Evolutionary conservation across 176 grass and related monocot species (phyloP).

Genomic region (Puya raimondii): DNA sequence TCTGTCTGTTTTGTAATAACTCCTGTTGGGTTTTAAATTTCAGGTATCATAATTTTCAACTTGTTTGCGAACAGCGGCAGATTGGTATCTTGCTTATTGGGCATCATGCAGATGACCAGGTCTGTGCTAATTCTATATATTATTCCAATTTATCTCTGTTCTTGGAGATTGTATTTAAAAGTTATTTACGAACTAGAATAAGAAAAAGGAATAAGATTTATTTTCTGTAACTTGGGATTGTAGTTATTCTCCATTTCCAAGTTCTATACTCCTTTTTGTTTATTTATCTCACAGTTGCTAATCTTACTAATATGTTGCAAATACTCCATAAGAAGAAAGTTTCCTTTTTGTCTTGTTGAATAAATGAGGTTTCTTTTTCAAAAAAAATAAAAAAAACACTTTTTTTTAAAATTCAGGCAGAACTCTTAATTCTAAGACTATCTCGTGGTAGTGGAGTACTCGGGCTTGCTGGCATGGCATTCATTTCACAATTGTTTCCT

Average conservation of each 20-base stretch:
- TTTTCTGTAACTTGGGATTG: no score
- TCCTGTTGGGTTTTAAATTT: slow-evolving; percentile 24
- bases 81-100: slow-evolving; percentile 71
- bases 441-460: slow-evolving; percentile 90
- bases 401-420: slow-evolving; percentile 47
- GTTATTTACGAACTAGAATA: background rate
- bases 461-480: slow-evolving; percentile 95
- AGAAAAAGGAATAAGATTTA: background rate
- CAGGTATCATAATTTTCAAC: slow-evolving; percentile 79
- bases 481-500: slow-evolving; percentile 73
- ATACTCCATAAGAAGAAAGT: no score
- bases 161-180: background rate
- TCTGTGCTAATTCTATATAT: slow-evolving; percentile 14
- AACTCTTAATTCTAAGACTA: slow-evolving; percentile 83
- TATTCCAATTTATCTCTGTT: background rate
- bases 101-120: slow-evolving; percentile 97
- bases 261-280: no score
- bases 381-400: background rate
- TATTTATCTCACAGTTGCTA: no score
- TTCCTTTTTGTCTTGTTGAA: no score
- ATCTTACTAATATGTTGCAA: no score
- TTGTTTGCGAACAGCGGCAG: slow-evolving; percentile 75
- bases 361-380: no score
- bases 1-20: slow-evolving; percentile 4
- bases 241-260: no score